phyloP scores from a whole-genome alignment of 2,329 filamentous ascomycete species.

The Whalleya microplaca region DNA sequence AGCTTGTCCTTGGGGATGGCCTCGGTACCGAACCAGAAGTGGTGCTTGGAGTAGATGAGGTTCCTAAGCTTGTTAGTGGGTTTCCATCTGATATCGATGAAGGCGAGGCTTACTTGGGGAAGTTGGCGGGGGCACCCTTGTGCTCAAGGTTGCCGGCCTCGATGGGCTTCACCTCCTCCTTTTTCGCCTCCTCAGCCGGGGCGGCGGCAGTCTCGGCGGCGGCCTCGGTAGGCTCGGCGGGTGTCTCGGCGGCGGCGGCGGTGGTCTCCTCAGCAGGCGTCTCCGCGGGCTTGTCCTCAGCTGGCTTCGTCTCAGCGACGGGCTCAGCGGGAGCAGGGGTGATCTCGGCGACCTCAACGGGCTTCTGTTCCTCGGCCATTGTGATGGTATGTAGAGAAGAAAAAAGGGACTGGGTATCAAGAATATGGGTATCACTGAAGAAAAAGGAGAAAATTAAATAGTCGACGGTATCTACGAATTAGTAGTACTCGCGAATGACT shows the following conservation, averaged over 20 bases:
- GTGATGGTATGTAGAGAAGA: constrained; percentile 44
- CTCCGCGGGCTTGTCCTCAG: constrained; percentile 28
- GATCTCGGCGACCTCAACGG: constrained; percentile 63
- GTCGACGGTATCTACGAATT: constrained; percentile 17
- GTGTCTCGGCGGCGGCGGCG: constrained; percentile 44
- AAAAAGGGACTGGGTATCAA: constrained; percentile 43
- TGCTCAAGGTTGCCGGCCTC: constrained; percentile 85
- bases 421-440: constrained; percentile 52
- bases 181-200: constrained; percentile 44
- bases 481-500: constrained; percentile 25
- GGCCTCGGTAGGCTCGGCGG: constrained; percentile 45
- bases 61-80: constrained; percentile 58
- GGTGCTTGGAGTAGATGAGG: constrained; percentile 88
- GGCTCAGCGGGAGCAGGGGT: constrained; percentile 42
- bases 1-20: constrained; percentile 76
- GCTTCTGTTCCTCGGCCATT: constrained; percentile 78
- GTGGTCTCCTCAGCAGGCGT: constrained; percentile 43
- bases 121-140: constrained; percentile 81
- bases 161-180: constrained; percentile 67
- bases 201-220: constrained; percentile 45
- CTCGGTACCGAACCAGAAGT: constrained; percentile 84
- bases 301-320: constrained; percentile 36
- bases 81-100: background rate
- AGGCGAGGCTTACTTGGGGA: constrained; percentile 74
- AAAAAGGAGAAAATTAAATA: constrained; percentile 48